Conservation (phyloP, 768 basidiomycete genomes). For the Roridomyces roridus region DNA sequence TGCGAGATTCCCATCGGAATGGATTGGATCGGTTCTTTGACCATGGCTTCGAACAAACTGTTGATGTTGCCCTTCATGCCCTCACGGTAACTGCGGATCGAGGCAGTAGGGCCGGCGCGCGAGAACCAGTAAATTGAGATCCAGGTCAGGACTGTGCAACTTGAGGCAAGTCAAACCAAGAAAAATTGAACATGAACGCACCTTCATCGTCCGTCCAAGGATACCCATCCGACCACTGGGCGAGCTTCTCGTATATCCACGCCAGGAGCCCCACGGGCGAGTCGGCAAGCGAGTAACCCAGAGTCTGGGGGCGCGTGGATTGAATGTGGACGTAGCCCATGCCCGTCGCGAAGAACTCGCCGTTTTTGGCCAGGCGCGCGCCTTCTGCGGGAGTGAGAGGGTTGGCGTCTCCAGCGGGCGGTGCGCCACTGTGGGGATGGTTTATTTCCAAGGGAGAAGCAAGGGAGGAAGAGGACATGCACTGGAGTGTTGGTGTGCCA, state of each 20-base stretch:
- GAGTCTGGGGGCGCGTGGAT: slow-evolving; percentile 41
- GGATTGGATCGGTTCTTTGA: slow-evolving; percentile 6
- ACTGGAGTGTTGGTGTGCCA: slow-evolving; percentile 7
- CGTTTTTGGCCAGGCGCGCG: too few species aligned
- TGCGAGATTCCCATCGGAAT: slow-evolving; percentile 57
- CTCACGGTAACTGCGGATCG: slow-evolving; percentile 67
- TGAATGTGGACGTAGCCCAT: slow-evolving; percentile 36
- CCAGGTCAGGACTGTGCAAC: slow-evolving; percentile 58
- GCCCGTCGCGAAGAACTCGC: slow-evolving; percentile 5
- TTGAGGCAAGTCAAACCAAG: slow-evolving; percentile 15
- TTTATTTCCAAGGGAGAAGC: neutral
- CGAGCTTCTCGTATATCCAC: slow-evolving; percentile 40
- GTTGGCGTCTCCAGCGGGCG: too few species aligned
- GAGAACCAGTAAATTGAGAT: slow-evolving; percentile 66
- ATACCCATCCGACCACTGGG: slow-evolving; percentile 45
- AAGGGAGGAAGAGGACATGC: neutral
- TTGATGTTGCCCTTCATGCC: slow-evolving; percentile 14
- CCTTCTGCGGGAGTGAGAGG: too few species aligned
- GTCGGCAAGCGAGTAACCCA: slow-evolving; percentile 50
- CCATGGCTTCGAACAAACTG: neutral
- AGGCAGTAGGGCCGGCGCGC: slow-evolving; percentile 60
- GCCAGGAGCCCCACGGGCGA: slow-evolving; percentile 49
- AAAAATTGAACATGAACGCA: neutral
- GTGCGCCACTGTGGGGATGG: too few species aligned
- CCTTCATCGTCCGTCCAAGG: slow-evolving; percentile 54